Percentiles rank a stretch among this genome's conserved stretches.
Evolutionary conservation across 441 rosid species (phyloP).

Genomic region (Gossypium davidsonii): DNA sequence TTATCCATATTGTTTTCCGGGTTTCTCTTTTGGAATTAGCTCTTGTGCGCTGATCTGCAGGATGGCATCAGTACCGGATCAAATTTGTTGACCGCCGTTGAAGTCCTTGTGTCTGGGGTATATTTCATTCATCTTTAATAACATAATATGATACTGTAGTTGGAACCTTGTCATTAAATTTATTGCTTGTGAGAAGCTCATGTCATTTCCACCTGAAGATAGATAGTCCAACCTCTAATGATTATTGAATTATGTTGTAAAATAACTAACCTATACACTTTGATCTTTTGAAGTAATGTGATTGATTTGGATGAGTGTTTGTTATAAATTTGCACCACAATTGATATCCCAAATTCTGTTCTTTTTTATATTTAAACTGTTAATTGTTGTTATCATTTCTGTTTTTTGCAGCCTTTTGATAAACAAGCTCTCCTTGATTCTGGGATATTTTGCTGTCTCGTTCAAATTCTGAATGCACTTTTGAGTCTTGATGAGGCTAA

Average conservation of each 20-base stretch:
- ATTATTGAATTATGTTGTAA: not conserved
- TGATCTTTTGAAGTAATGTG: not conserved
- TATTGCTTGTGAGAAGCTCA: conserved; percentile 3
- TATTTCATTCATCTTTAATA: conserved; percentile 17
- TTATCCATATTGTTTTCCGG: conserved; percentile 12
- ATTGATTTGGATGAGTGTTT: not conserved
- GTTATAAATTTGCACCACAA: not conserved
- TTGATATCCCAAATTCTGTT: not conserved
- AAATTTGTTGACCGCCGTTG: conserved; percentile 86
- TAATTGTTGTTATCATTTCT: conserved; percentile 10
- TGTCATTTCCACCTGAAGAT: not conserved
- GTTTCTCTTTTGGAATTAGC: conserved; percentile 19
- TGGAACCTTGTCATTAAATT: not conserved
- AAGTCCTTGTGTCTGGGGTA: conserved; percentile 98
- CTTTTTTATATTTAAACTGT: conserved; percentile 3
- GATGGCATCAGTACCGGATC: conserved; percentile 82
- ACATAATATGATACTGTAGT: conserved; percentile 5
- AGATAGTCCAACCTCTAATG: not conserved
- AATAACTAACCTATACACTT: conserved; percentile 3
- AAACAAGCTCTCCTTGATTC: conserved; percentile 97
- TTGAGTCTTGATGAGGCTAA: conserved; percentile 49
- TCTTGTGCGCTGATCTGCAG: conserved; percentile 43
- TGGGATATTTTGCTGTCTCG: conserved; percentile 95
- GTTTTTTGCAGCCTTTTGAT: conserved; percentile 72
- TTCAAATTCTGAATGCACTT: conserved; percentile 74